A percentile compares a stretch with the other conserved stretches of the same genome.
phyloP scores from a whole-genome alignment of 495 filamentous ascomycete species.

The Tuber borchii region DNA sequence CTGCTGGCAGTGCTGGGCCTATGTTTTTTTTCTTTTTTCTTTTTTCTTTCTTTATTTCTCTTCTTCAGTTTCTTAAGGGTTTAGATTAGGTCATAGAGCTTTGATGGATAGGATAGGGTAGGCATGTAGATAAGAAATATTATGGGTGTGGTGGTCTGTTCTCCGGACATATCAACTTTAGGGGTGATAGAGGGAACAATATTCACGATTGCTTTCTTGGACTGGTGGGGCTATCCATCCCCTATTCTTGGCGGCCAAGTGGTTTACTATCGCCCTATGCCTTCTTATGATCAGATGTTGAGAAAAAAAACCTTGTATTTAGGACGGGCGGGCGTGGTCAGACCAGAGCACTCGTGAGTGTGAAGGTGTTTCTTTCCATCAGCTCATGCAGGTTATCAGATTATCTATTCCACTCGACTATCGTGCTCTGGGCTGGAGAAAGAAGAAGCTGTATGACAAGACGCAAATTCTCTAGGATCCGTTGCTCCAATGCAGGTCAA shows the following conservation, averaged over 20 bases:
- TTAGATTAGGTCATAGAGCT: neutral
- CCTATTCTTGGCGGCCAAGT: neutral
- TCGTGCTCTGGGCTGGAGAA: neutral
- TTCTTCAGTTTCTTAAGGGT: neutral
- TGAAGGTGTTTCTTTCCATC: neutral
- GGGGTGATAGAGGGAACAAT: neutral
- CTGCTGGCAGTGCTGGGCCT: neutral
- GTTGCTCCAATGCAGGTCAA: neutral
- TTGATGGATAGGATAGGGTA: neutral
- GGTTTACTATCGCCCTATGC: neutral
- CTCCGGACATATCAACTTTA: neutral
- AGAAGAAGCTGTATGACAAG: neutral
- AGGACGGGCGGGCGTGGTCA: neutral
- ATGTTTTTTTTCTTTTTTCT: neutral
- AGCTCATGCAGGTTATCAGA: too few species aligned
- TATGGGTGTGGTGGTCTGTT: neutral
- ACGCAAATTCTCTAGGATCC: neutral
- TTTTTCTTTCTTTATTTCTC: neutral
- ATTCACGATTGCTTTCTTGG: neutral
- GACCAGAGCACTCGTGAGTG: neutral
- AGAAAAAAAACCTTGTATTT: neutral
- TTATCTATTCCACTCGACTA: neutral
- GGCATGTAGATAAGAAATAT: neutral
- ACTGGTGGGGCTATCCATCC: neutral
- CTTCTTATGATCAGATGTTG: neutral